These are phyloP conservation scores for Lentinus tigrinus DNA, from an alignment of 768 basidiomycete species.

Conservation along the genomic window DNA sequence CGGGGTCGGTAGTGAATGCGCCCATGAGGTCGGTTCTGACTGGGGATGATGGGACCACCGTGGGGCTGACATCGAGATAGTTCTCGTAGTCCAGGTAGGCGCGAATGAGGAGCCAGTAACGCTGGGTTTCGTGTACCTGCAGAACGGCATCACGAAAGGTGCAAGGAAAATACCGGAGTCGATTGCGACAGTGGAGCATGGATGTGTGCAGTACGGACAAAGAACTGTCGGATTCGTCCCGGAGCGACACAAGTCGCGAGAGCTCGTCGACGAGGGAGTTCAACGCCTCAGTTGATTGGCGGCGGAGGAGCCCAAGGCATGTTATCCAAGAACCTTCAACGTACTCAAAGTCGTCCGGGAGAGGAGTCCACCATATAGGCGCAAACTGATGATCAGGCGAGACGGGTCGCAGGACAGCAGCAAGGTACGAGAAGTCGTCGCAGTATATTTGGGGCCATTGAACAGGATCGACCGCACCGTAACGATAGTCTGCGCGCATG, in stretches of 20 bases:
- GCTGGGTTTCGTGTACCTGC: background rate
- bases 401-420: background rate
- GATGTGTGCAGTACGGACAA: background rate
- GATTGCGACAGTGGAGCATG: background rate
- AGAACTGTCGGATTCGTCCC: background rate
- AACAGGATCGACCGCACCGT: conserved; percentile 1
- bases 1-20: background rate
- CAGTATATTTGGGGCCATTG: conserved; percentile 4
- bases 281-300: background rate
- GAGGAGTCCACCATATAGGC: background rate
- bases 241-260: background rate
- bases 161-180: background rate
- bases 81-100: background rate
- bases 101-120: background rate
- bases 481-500: background rate
- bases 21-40: background rate
- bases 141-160: background rate
- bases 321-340: background rate
- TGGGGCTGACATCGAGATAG: background rate
- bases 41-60: background rate
- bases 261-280: background rate
- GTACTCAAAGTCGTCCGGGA: background rate
- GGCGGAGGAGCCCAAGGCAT: background rate
- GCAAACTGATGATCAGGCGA: background rate
- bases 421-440: background rate